Base-by-base conservation (phyloP, 345 rosid species). In the Pugionium cornutum region DNA sequence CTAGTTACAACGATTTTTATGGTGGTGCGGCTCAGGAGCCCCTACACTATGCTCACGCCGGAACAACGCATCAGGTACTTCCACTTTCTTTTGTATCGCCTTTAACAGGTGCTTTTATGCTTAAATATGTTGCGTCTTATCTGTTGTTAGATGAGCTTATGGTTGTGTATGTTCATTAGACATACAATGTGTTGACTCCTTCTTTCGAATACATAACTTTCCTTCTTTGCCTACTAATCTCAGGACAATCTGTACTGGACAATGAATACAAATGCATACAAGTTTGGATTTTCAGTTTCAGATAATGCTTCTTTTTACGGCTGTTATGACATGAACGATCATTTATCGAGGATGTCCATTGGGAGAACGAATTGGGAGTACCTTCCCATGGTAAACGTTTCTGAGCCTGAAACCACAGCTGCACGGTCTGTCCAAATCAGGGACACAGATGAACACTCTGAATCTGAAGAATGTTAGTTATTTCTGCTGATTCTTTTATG, bases 191-290 rank as follows among this genome's bases (percentile, higher is more conserved):
- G 26, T 36, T 2, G 18, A 4, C n/a, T 29, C 62, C 30, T 11
- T 18, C 31, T 33, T 7, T 5, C 5, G 44, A 49, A 49, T 4
- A 2, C 57, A 18, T 65, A 39, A 48, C 58, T 63, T 32, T 55
- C 46, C 32, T 46, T 63, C 39, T 55, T 53, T 56, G 52, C 59
- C 46, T 64, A n/a, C 33, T 18, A 18, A 18, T 58, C 42, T 58
- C 71, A 72, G 76, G 76, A 72, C 62, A 72, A 66, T 53, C 26
- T 58, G 31, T 72, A 58, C 56, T 72, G 76, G 76, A 65, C 62
- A 49, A 72, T 72, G 66, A 72, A 72, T 67, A 58, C 76, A 58
- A 72, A 72, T 58, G 67, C 76, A 65, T 72, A 72, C 71, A 72
- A 72, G 62, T 72, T 66, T 66, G 76, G 76, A 36, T 72, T 58